phyloP scores from a whole-genome alignment of 176 grass and related monocot species.

The Raddia guianensis region DNA sequence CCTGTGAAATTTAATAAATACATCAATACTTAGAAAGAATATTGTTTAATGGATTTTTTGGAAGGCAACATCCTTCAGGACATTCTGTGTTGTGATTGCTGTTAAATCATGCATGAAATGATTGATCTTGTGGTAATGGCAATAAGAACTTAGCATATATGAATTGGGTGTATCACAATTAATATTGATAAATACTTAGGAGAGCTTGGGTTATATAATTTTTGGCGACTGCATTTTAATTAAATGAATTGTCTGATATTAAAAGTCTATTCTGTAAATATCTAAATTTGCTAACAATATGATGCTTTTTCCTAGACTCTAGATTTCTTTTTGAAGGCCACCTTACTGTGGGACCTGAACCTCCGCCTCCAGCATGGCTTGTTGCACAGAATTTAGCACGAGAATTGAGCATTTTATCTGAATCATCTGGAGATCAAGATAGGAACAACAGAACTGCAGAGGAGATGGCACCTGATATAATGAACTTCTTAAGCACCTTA shows the following conservation, averaged over 20 bases:
- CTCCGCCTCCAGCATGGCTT: conserved; percentile 91
- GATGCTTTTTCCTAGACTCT: conserved; percentile 55
- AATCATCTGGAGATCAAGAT: conserved; percentile 57
- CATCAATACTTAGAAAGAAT: conserved; percentile 1
- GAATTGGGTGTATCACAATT: not conserved
- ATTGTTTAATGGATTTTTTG: not conserved
- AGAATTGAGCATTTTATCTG: conserved; percentile 62
- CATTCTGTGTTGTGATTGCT: not conserved
- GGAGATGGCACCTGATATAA: conserved; percentile 46
- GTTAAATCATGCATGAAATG: conserved; percentile 11
- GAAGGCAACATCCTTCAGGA: not conserved
- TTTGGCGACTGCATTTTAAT: not conserved
- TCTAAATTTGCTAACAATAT: conserved; percentile 41
- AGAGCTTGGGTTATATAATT: not conserved
- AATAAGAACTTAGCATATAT: conserved; percentile 6
- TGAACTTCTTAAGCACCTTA: conserved; percentile 61
- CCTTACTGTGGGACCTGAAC: conserved; percentile 87
- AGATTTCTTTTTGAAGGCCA: conserved; percentile 96
- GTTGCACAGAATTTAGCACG: conserved; percentile 74
- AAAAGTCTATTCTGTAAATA: conserved; percentile 9
- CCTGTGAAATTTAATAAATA: conserved; percentile 3
- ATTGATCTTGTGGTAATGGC: conserved; percentile 16
- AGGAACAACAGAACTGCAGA: conserved; percentile 39
- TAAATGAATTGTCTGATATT: not conserved
- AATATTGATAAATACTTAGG: conserved; percentile 18